Conservation (phyloP, 805 yeast species). For the Blastobotrys mokoenaii region DNA sequence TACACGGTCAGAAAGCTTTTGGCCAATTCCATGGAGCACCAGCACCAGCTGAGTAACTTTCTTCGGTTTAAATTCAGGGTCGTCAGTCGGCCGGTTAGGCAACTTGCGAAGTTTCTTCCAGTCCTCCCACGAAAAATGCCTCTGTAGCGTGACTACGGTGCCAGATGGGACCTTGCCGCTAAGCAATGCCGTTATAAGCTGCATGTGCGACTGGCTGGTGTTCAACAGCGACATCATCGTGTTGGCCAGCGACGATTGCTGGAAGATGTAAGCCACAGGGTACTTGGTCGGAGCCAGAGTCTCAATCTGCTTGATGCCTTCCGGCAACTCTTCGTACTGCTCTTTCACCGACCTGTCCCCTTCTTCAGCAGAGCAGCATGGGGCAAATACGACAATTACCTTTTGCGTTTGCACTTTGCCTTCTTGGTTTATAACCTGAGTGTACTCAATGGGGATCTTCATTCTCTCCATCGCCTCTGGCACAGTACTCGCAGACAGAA, state of each 20-base stretch:
- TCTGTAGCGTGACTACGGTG: constrained; percentile 17
- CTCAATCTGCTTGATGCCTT: not conserved
- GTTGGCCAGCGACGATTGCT: constrained; percentile 4
- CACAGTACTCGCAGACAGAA: constrained; percentile 19
- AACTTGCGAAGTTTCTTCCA: constrained; percentile 22
- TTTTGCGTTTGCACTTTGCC: constrained; percentile 9
- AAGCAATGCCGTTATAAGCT: constrained; percentile 14
- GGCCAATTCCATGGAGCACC: constrained; percentile 94
- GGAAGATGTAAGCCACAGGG: constrained; percentile 16
- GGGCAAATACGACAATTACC: constrained; percentile 23
- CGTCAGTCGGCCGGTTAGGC: constrained; percentile 25
- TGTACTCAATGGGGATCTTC: constrained; percentile 16
- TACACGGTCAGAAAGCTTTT: constrained; percentile 68
- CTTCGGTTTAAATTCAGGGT: constrained; percentile 22
- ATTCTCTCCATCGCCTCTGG: constrained; percentile 23
- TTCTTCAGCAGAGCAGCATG: constrained; percentile 16
- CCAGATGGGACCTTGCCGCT: constrained; percentile 17
- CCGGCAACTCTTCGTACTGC: not conserved
- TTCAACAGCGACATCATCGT: constrained; percentile 12
- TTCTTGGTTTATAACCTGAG: constrained; percentile 4
- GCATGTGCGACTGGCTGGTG: constrained; percentile 8
- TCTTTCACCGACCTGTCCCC: constrained; percentile 13
- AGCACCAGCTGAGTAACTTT: constrained; percentile 56
- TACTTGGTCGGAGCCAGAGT: not conserved
- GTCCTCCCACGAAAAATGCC: constrained; percentile 26